Evolutionary conservation across 768 basidiomycete species (phyloP).

Genomic region (Phanerochaete carnosa): DNA sequence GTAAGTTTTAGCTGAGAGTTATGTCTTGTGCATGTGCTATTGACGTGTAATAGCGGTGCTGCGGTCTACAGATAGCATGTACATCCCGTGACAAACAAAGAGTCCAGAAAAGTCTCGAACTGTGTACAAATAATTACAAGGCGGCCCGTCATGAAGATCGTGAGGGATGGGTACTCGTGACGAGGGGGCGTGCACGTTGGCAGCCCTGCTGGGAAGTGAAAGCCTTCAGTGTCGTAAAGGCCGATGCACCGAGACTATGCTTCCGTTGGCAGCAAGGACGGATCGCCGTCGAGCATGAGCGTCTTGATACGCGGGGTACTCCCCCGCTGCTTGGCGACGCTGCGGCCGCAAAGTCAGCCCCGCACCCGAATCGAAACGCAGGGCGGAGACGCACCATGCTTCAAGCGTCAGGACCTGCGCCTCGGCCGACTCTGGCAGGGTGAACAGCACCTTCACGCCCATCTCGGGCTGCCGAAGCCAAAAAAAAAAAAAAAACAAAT

Average conservation of each 20-base stretch:
- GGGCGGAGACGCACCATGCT: constrained; percentile 5
- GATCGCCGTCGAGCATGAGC: constrained; percentile 15
- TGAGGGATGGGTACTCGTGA: too few species aligned
- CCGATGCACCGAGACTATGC: background rate
- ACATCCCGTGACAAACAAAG: background rate
- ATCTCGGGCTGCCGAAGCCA: constrained; percentile 7
- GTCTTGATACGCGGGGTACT: constrained; percentile 13
- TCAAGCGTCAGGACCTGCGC: constrained; percentile 5
- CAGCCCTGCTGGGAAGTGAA: background rate
- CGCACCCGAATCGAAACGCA: background rate
- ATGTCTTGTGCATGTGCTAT: too few species aligned
- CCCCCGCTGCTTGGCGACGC: constrained; percentile 12
- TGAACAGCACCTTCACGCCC: constrained; percentile 12
- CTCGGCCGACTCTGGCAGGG: background rate
- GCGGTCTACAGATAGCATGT: background rate
- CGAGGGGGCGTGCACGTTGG: background rate
- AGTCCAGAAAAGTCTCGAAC: background rate
- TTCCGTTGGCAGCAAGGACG: constrained; percentile 5
- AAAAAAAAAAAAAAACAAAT: background rate
- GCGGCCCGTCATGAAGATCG: too few species aligned
- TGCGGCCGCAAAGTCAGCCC: constrained; percentile 1
- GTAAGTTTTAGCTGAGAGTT: too few species aligned
- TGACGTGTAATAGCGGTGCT: too few species aligned
- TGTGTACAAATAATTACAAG: background rate
- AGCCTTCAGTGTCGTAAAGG: background rate